A percentile compares a stretch with the other conserved stretches of the same genome.
Conservation (phyloP, 2,329 filamentous ascomycete genomes). For the Colletotrichum sp. region DNA sequence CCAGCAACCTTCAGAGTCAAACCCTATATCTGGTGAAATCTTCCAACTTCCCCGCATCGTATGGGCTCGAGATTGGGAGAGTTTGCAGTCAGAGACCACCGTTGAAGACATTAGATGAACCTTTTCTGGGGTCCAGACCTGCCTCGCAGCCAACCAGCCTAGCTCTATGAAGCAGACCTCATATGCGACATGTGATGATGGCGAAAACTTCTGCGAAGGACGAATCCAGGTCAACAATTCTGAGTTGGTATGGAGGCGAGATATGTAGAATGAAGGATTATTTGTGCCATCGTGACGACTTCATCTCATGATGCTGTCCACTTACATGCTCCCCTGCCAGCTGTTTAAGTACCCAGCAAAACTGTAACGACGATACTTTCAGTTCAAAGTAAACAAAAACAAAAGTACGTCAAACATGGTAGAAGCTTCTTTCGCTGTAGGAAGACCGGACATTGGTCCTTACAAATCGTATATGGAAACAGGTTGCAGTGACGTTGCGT, state of each 20-base stretch:
- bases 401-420: background rate
- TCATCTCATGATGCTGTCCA: background rate
- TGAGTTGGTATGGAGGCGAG: background rate
- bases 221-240: background rate
- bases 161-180: background rate
- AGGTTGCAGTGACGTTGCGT: background rate
- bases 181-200: background rate
- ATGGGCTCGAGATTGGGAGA: rapidly evolving
- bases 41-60: background rate
- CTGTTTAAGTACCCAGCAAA: background rate
- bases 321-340: background rate
- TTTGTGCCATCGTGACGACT: background rate
- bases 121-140: background rate
- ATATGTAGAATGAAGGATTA: background rate
- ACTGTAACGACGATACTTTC: background rate
- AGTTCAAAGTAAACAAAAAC: background rate
- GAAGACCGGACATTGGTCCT: background rate
- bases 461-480: background rate
- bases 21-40: background rate
- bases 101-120: background rate
- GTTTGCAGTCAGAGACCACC: background rate
- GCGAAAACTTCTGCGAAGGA: too few relatives aligned
- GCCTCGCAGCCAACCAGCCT: background rate
- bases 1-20: background rate
- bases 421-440: background rate